Conservation (phyloP, 495 filamentous ascomycete species). For the Halenospora varia region DNA sequence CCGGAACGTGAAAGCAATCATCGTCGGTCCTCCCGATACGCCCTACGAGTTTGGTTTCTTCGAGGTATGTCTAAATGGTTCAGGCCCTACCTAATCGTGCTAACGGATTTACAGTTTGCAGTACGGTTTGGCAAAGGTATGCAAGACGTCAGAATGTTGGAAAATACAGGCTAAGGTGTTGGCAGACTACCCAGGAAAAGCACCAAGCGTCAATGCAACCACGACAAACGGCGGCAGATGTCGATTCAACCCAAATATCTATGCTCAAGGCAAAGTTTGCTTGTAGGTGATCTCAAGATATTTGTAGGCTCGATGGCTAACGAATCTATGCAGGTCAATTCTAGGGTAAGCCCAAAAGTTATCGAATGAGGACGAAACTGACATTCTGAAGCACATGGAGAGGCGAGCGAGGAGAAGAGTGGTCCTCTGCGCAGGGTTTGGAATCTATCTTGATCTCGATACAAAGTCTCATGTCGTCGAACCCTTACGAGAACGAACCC, state of each 20-base stretch:
- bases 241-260: constrained; percentile 97
- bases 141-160: not conserved
- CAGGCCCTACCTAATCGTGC: not conserved
- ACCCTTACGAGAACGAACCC: constrained; percentile 95
- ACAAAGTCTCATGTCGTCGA: constrained; percentile 89
- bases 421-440: constrained; percentile 92
- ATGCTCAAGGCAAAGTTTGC: constrained; percentile 86
- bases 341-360: constrained; percentile 58
- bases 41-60: constrained; percentile 98
- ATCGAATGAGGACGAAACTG: constrained; percentile 24
- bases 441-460: constrained; percentile 95
- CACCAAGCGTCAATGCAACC: constrained; percentile 67
- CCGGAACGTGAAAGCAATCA: constrained; percentile 80
- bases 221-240: constrained; percentile 86
- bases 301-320: constrained; percentile 1
- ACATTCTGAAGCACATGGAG: constrained; percentile 73
- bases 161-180: constrained; percentile 19
- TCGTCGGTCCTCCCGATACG: constrained; percentile 90
- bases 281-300: constrained; percentile 52
- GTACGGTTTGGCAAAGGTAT: constrained; percentile 65
- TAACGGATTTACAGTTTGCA: constrained; percentile 44
- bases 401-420: constrained; percentile 83
- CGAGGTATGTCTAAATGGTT: constrained; percentile 58
- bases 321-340: constrained; percentile 63
- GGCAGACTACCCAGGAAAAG: constrained; percentile 81